These are phyloP conservation scores for Onygenales sp. DNA, from an alignment of 2,329 filamentous ascomycete genomes.

Conservation along the genomic window DNA sequence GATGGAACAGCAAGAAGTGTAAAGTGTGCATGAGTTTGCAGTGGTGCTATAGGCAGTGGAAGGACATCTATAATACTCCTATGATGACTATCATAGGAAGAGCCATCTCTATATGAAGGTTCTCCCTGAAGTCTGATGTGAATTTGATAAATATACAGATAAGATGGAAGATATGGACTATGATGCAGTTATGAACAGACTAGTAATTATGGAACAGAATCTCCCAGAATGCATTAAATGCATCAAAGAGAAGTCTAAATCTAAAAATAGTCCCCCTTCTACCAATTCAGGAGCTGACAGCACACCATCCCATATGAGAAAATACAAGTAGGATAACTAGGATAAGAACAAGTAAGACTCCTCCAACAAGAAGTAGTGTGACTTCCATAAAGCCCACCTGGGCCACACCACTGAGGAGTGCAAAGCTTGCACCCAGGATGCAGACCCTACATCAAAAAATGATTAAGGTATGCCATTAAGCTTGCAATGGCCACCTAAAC, in stretches of 20 bases:
- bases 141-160: neutral
- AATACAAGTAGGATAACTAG: no score
- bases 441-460: neutral
- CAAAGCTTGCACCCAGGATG: neutral
- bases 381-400: neutral
- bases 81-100: neutral
- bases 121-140: neutral
- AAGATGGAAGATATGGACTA: neutral
- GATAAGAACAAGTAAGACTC: no score
- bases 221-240: neutral
- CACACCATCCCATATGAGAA: accelerated
- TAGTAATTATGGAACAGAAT: neutral
- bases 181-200: neutral
- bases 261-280: no score
- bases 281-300: no score
- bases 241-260: neutral
- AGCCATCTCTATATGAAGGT: neutral
- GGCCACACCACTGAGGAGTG: neutral
- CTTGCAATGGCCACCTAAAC: neutral
- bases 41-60: neutral
- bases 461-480: neutral
- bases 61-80: neutral
- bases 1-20: neutral
- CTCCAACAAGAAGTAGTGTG: neutral
- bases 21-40: neutral